Evolutionary conservation across 208 protist genomes (phyloP).

Genomic region (Leptomonas pyrrhocoris): DNA sequence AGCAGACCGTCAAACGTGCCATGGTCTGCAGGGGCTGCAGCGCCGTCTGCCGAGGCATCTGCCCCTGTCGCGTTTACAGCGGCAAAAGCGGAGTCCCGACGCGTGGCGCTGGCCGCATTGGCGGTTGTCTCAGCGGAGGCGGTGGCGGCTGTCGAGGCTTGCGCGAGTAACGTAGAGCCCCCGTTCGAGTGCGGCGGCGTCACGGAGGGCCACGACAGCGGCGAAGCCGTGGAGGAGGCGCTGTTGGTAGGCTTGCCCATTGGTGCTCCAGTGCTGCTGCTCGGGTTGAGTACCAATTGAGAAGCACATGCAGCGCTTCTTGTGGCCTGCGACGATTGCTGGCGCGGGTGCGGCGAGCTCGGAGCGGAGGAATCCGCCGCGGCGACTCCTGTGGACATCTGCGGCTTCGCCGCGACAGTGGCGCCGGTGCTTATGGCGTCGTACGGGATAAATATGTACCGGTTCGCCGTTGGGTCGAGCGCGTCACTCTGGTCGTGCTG

Average conservation of each 20-base stretch:
- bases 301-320: background rate
- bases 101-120: background rate
- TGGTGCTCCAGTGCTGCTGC: conserved; percentile 1
- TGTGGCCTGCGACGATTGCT: background rate
- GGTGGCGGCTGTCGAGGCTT: conserved; percentile 1
- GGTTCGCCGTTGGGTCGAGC: conserved; percentile 27
- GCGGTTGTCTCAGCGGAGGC: background rate
- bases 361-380: background rate
- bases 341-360: conserved; percentile 4
- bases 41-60: background rate
- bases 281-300: background rate
- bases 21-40: background rate
- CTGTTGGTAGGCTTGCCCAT: conserved; percentile 3
- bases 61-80: background rate
- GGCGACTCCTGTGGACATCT: background rate
- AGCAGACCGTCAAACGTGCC: conserved; percentile 34
- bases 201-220: conserved; percentile 8
- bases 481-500: conserved; percentile 19
- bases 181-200: conserved; percentile 17
- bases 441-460: conserved; percentile 35
- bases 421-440: conserved; percentile 3
- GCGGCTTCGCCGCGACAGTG: background rate
- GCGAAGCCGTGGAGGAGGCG: background rate
- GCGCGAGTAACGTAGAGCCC: conserved; percentile 16
- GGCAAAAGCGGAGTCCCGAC: background rate